Percentiles rank a stretch among this genome's conserved stretches.
Conservation (phyloP, 192 early-diverging fungal genomes). For the Coemansia aciculifera region DNA sequence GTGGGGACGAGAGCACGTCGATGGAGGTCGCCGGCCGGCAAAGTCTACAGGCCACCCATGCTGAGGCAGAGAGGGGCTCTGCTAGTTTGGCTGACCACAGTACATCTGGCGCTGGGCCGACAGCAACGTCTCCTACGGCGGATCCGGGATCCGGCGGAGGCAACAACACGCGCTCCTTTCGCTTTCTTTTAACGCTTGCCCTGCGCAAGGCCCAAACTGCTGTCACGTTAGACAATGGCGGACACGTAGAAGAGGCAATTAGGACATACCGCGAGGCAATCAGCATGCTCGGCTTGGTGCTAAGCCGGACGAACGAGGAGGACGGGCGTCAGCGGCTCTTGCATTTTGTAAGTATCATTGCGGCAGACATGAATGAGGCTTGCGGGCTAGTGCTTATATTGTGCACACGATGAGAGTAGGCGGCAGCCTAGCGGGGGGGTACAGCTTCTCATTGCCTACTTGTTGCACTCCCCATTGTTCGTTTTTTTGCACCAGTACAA, state of each 20-base stretch:
- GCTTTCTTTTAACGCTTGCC: constrained; percentile 54
- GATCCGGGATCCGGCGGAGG: constrained; percentile 21
- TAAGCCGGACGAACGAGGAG: constrained; percentile 53
- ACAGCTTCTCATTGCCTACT: neutral
- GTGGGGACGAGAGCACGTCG: constrained; percentile 14
- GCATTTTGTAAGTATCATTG: constrained; percentile 53
- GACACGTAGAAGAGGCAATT: constrained; percentile 53
- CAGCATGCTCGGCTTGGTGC: constrained; percentile 56
- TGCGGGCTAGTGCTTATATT: neutral
- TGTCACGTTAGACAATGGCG: constrained; percentile 54
- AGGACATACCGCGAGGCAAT: constrained; percentile 58
- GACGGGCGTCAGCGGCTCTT: constrained; percentile 52
- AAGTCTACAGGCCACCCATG: neutral
- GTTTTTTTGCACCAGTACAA: constrained; percentile 3
- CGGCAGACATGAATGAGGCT: neutral
- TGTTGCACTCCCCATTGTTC: constrained; percentile 1
- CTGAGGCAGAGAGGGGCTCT: neutral
- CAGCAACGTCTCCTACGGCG: constrained; percentile 10
- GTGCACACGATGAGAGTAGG: neutral
- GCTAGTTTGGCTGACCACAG: neutral
- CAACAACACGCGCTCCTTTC: constrained; percentile 57
- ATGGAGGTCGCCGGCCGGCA: constrained; percentile 15
- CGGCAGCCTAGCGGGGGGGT: neutral
- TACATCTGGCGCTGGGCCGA: neutral
- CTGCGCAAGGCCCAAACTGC: constrained; percentile 57